A percentile compares a stretch with the other conserved stretches of the same genome.
These are phyloP conservation scores for Maudiozyma humilis DNA, from an alignment of 1,139 yeast genomes.

Conservation along the genomic window DNA sequence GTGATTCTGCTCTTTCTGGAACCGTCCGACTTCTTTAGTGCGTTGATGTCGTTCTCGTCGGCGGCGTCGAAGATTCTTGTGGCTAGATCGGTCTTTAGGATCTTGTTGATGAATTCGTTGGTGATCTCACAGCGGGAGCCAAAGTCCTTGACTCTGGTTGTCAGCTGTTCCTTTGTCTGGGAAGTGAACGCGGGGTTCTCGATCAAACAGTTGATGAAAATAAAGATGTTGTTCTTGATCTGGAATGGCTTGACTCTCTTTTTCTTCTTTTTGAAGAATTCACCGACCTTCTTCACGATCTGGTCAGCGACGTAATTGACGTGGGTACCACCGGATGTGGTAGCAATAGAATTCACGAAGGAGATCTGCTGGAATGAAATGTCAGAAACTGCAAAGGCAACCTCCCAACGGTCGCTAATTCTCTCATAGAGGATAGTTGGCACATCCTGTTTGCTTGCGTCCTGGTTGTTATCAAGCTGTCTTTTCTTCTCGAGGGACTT, in stretches of 20 bases:
- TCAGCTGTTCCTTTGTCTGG: conserved; percentile 92
- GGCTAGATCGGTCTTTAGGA: conserved; percentile 70
- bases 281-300: conserved; percentile 66
- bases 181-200: conserved; percentile 97
- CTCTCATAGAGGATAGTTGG: conserved; percentile 75
- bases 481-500: conserved; percentile 51
- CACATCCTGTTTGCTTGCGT: conserved; percentile 35
- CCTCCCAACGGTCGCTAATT: conserved; percentile 80
- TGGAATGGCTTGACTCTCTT: conserved; percentile 81
- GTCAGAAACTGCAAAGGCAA: conserved; percentile 91
- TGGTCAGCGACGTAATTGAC: conserved; percentile 82
- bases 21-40: conserved; percentile 87
- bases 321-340: conserved; percentile 96
- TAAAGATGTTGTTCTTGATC: conserved; percentile 80
- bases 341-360: conserved; percentile 94
- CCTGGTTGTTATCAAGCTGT: conserved; percentile 32
- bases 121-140: conserved; percentile 71
- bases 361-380: conserved; percentile 89
- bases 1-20: conserved; percentile 76
- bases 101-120: conserved; percentile 65
- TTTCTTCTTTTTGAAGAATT: conserved; percentile 66
- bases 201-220: conserved; percentile 84
- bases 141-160: conserved; percentile 80
- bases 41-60: conserved; percentile 79
- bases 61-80: conserved; percentile 80